Evolutionary conservation across 805 yeast species (phyloP), one percentile per base, ranked within the genome.

Genomic region (Metschnikowia santaceciliae): DNA sequence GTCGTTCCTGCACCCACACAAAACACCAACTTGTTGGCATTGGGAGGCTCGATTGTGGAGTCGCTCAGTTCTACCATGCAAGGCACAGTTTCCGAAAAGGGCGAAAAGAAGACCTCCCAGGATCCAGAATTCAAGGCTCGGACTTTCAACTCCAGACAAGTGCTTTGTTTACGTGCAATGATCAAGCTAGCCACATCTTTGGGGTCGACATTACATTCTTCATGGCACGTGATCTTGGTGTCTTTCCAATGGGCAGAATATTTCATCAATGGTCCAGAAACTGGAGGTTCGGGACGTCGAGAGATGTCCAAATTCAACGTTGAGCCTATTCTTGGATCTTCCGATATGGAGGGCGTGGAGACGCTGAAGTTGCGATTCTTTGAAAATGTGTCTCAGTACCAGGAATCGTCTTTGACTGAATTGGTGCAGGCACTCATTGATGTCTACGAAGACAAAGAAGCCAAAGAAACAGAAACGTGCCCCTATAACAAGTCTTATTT

Each of bases 181-280:
- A 71, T 84, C 3, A 87, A 89, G 53, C 71, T 92, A 45, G 90
- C 92, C 0, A 77, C 84, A 2, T 87, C 96, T 0, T 67, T 92
- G n/a, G 97, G 97, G 0, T 79, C 91, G 0, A 78, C 83, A 1
- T 72, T 92, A 14, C 78, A 78, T 5, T 63, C 69, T 3, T 80
- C 86, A 32, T 92, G 98, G 98, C 66, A 69, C 11, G 75, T 71
- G 30, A 62, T 74, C 19, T 74, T 74, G 74, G 75, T 80, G 4
- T 79, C 95, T 0, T 72, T 90, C 50, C 95, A 87, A 65, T 88
- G 95, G 95, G 75, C 85, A 45, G 83, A 86, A 50, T 87, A 83
- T 59, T 86, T 72, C 57, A 59, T 86, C n/a, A 75, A 82, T 61
- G 92, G 92, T 0, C 69, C 74, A 0, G 76, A 73, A 45, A 69